Conservation (phyloP, 179 eudicot genomes). For the Corrigiola litoralis region DNA sequence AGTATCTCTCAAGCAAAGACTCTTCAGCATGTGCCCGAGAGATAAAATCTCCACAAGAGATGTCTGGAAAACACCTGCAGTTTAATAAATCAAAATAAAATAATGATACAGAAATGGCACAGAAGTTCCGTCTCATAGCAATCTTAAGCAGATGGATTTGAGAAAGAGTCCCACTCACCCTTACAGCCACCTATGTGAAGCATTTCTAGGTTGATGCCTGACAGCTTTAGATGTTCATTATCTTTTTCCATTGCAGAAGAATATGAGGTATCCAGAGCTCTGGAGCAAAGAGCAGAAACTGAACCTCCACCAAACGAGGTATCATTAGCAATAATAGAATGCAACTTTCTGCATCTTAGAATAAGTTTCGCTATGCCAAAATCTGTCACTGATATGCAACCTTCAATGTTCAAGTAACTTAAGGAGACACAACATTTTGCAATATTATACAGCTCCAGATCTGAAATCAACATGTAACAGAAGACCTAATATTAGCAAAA, state of each 20-base stretch:
- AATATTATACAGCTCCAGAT: slow-evolving; percentile 55
- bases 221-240: slow-evolving; percentile 23
- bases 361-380: slow-evolving; percentile 59
- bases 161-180: slow-evolving; percentile 36
- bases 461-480: slow-evolving; percentile 37
- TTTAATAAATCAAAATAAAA: background rate
- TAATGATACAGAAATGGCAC: background rate
- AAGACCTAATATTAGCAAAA: slow-evolving; percentile 6
- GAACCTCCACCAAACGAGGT: slow-evolving; percentile 65
- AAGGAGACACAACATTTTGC: slow-evolving; percentile 53
- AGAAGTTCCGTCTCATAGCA: background rate
- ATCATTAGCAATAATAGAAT: slow-evolving; percentile 64
- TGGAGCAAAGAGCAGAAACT: slow-evolving; percentile 51
- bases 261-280: slow-evolving; percentile 20
- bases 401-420: slow-evolving; percentile 56
- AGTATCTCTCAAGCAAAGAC: slow-evolving; percentile 75
- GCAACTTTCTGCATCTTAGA: slow-evolving; percentile 44
- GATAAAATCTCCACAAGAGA: slow-evolving; percentile 55
- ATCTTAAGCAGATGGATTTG: background rate
- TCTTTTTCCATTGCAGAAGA: slow-evolving; percentile 17
- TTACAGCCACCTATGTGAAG: slow-evolving; percentile 81
- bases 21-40: slow-evolving; percentile 43
- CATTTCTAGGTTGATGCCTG: slow-evolving; percentile 38
- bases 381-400: slow-evolving; percentile 75
- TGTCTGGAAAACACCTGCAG: slow-evolving; percentile 52